Base-by-base conservation (phyloP, 805 yeast genomes). In the Lachancea quebecensis region DNA sequence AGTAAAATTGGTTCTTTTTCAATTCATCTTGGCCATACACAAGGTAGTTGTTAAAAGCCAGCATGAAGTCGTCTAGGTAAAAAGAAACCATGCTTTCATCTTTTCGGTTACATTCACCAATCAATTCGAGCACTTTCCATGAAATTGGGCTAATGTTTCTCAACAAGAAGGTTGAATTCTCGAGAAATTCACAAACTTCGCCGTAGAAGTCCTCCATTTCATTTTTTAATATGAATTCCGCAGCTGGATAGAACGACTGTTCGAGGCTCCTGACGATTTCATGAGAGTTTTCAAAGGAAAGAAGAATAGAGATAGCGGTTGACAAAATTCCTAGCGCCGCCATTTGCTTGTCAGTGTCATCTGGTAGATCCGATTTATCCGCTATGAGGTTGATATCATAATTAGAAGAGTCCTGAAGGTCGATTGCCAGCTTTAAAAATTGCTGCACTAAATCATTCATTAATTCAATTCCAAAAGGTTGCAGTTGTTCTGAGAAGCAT, bases 391-490 rank as follows among this genome's bases (percentile, higher is more conserved):
- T 60, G 38, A 71, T 69, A 44, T 73, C 76, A 10, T 64, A 58
- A 45, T 72, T 70, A 0, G 79, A 62, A 1, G 81, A 79, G 25
- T 84, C 95, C 44, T 78, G 67, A 29, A 86, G 64, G 42, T 90
- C 96, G 39, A 71, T 67, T 2, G 90, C 84, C 25, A 87, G 61
- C 51, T 75, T 72, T 57, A 85, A 57, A 57, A 90, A 87, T 59
- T 91, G 96, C 41, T 79, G 78, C 12, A 82, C 81, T 54, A 84
- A 67, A 58, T 80, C 76, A 60, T 59, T 66, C 60, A 79, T 78
- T 45, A 85, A 65, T 47, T 83, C 82, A n/a, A 79, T 71, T 33
- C 95, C 91, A 63, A 86, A 91, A 14, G 99, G 98, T 49, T 89
- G 93, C 54, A 91, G 72, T 64, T 91, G 95, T 52, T 82, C 85